Evolutionary conservation across 106 monocot species (phyloP).

Genomic region (Dioscorea alata): DNA sequence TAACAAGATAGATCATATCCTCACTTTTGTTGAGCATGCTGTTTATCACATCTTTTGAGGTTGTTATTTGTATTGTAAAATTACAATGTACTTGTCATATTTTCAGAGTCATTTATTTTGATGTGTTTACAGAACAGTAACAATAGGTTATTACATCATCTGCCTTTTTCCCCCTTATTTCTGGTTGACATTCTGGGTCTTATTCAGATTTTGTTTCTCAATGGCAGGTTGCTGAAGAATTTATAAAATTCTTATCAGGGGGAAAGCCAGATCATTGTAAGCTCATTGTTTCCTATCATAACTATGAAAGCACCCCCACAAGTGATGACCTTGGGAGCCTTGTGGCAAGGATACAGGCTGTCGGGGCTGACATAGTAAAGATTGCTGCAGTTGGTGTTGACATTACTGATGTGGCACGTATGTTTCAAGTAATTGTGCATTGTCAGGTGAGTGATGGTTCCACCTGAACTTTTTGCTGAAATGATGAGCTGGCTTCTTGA

Average conservation of each 20-base stretch:
- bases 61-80: too few relatives aligned
- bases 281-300: slow-evolving; percentile 97
- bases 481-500: too few relatives aligned
- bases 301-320: slow-evolving; percentile 78
- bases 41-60: too few relatives aligned
- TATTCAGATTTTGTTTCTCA: slow-evolving; percentile 1
- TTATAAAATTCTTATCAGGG: slow-evolving; percentile 49
- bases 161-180: neutral
- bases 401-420: slow-evolving; percentile 75
- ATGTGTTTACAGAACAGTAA: too few relatives aligned
- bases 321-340: slow-evolving; percentile 66
- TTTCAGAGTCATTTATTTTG: too few relatives aligned
- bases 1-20: too few relatives aligned
- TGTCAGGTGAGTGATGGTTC: slow-evolving; percentile 58
- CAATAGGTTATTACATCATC: neutral
- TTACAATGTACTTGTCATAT: too few relatives aligned
- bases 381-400: slow-evolving; percentile 80
- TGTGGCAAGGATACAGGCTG: slow-evolving; percentile 84
- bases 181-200: neutral
- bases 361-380: slow-evolving; percentile 93
- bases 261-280: slow-evolving; percentile 70
- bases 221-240: slow-evolving; percentile 76
- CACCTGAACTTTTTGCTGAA: too few relatives aligned
- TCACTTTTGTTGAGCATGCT: too few relatives aligned
- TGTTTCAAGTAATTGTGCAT: slow-evolving; percentile 83